Percentiles rank a stretch among this genome's conserved stretches.
phyloP scores from a whole-genome alignment of 2,329 filamentous ascomycete species.

The Colletotrichum sp. region DNA sequence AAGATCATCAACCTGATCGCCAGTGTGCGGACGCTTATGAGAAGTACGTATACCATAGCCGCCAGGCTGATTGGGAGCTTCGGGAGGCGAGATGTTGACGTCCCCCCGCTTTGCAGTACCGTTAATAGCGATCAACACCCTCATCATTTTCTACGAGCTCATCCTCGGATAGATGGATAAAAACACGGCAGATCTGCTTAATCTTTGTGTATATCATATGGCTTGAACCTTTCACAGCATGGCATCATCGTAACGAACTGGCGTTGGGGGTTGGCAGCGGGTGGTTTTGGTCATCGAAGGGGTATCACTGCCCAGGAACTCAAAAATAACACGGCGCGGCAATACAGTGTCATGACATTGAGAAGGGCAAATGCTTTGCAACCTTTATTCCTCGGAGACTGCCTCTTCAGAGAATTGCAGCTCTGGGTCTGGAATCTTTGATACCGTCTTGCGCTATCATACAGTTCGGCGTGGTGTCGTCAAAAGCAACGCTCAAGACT shows the following conservation, averaged over 20 bases:
- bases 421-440: background rate
- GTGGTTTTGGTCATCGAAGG: background rate
- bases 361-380: background rate
- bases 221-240: background rate
- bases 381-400: background rate
- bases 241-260: conserved; percentile 17
- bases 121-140: conserved; percentile 79
- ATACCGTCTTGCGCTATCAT: conserved; percentile 11
- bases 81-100: background rate
- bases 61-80: background rate
- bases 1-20: conserved; percentile 90
- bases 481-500: conserved; percentile 12
- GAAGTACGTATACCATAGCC: conserved; percentile 60
- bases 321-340: background rate
- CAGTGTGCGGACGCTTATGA: conserved; percentile 88
- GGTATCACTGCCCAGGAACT: background rate
- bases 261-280: conserved; percentile 3
- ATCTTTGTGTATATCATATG: background rate
- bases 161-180: conserved; percentile 65
- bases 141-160: conserved; percentile 84
- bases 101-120: conserved; percentile 65
- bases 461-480: background rate
- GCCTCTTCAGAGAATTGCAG: background rate
- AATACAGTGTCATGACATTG: background rate
- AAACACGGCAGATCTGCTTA: background rate